Conservation (phyloP, 768 basidiomycete species). For the Psilocybe cubensis region DNA sequence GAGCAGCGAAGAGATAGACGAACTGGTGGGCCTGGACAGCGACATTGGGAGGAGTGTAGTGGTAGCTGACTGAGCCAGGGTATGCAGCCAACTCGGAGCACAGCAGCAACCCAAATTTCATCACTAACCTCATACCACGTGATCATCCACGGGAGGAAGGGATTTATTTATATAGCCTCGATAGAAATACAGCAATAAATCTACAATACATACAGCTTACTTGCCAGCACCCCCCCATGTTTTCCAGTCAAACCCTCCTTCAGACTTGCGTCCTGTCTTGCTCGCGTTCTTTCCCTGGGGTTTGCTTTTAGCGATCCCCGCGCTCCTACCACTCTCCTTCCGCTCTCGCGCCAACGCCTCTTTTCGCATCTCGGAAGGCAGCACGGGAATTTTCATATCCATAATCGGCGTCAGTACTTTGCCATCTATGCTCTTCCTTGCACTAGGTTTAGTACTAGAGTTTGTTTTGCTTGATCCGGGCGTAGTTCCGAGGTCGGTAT, state of each 20-base stretch:
- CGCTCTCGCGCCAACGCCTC: conserved; percentile 9
- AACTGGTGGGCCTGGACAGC: neutral
- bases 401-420: conserved; percentile 29
- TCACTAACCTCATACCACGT: conserved; percentile 7
- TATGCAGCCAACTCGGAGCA: neutral
- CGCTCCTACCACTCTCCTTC: conserved; percentile 2
- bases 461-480: neutral
- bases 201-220: neutral
- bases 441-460: too few species aligned
- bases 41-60: neutral
- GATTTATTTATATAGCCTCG: too few species aligned
- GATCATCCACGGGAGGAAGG: neutral
- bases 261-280: neutral
- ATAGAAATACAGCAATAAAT: too few species aligned
- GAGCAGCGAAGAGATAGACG: conserved; percentile 4
- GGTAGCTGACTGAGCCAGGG: neutral
- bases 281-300: neutral
- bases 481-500: neutral
- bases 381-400: conserved; percentile 28
- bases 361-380: conserved; percentile 16
- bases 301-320: neutral
- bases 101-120: neutral
- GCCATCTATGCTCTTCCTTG: neutral
- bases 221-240: conserved; percentile 23
- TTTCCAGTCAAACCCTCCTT: conserved; percentile 27